These are phyloP conservation scores for Citrus sp. DNA, from an alignment of 345 rosid species.

Conservation along the genomic window DNA sequence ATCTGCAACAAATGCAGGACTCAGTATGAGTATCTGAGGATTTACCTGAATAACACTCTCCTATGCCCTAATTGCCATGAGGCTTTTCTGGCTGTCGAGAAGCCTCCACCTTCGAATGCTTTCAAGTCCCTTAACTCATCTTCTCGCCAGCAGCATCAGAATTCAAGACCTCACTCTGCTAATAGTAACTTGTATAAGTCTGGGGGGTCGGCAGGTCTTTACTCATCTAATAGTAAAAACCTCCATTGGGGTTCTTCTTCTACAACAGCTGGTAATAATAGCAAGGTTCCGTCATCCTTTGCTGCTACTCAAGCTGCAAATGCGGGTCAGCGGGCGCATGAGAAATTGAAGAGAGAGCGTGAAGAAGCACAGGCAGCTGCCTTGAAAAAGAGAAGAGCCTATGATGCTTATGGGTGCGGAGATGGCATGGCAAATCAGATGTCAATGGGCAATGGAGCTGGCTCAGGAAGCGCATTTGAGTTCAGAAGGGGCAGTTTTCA, in stretches of 20 bases:
- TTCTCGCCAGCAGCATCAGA: slow-evolving; percentile 42
- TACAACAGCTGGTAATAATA: slow-evolving; percentile 31
- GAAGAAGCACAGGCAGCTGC: slow-evolving; percentile 32
- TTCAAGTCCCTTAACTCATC: slow-evolving; percentile 35
- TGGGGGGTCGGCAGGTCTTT: not conserved
- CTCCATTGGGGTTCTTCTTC: slow-evolving; percentile 34
- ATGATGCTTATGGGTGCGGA: slow-evolving; percentile 29
- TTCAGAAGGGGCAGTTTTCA: slow-evolving; percentile 31
- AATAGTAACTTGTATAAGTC: slow-evolving; percentile 23
- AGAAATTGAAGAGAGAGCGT: slow-evolving; percentile 36
- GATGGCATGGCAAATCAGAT: slow-evolving; percentile 31
- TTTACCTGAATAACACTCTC: slow-evolving; percentile 73
- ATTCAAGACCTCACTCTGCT: slow-evolving; percentile 29
- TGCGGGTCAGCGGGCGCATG: slow-evolving; percentile 36
- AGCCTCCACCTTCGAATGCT: slow-evolving; percentile 58
- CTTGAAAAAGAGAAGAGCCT: slow-evolving; percentile 44
- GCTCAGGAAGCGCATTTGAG: slow-evolving; percentile 26
- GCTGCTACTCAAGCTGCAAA: slow-evolving; percentile 32
- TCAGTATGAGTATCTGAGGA: slow-evolving; percentile 72
- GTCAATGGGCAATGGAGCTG: slow-evolving; percentile 29
- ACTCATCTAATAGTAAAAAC: slow-evolving; percentile 28
- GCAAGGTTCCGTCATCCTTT: slow-evolving; percentile 24
- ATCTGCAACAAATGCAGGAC: slow-evolving; percentile 68
- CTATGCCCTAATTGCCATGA: slow-evolving; percentile 70
- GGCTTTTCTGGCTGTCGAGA: slow-evolving; percentile 74